A percentile compares a stretch with the other conserved stretches of the same genome.
Evolutionary conservation across 495 filamentous ascomycete species (phyloP).

Genomic region (Aspergillus asperescens): DNA sequence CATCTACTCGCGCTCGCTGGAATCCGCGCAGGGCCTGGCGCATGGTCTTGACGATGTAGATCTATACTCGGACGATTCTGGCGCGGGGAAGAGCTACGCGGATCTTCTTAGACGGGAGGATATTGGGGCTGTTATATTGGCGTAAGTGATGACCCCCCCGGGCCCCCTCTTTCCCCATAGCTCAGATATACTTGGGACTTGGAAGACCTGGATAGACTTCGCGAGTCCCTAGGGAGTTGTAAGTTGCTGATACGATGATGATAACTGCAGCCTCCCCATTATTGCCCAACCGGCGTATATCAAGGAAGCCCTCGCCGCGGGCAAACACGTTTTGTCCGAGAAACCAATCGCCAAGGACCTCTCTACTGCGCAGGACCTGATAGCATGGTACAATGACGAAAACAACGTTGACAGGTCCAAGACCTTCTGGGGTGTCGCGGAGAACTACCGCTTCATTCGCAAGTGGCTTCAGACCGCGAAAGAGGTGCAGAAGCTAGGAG

Average conservation of each 20-base stretch:
- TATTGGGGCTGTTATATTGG: constrained; percentile 65
- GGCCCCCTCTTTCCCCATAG: no score
- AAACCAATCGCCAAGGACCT: constrained; percentile 74
- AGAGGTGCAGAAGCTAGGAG: constrained; percentile 56
- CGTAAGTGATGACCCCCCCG: constrained; percentile 31
- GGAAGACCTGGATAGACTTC: no score
- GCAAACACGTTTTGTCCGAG: constrained; percentile 80
- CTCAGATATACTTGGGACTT: no score
- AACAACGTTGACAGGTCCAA: constrained; percentile 41
- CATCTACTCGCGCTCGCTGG: constrained; percentile 57
- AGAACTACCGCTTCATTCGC: constrained; percentile 68
- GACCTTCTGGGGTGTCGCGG: constrained; percentile 60
- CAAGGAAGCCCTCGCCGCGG: constrained; percentile 50
- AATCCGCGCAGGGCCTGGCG: constrained; percentile 42
- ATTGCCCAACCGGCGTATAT: constrained; percentile 37
- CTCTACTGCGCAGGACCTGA: constrained; percentile 53
- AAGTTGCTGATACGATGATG: neutral
- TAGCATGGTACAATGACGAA: constrained; percentile 56
- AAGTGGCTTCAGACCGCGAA: constrained; percentile 52
- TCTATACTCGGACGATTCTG: constrained; percentile 59
- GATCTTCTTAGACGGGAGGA: constrained; percentile 61
- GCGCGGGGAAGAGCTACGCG: constrained; percentile 44
- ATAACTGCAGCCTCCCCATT: constrained; percentile 32
- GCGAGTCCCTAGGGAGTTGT: neutral
- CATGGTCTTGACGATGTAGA: constrained; percentile 40